Evolutionary conservation across 495 filamentous ascomycete genomes (phyloP).

Genomic region (Entonaema liquescens): DNA sequence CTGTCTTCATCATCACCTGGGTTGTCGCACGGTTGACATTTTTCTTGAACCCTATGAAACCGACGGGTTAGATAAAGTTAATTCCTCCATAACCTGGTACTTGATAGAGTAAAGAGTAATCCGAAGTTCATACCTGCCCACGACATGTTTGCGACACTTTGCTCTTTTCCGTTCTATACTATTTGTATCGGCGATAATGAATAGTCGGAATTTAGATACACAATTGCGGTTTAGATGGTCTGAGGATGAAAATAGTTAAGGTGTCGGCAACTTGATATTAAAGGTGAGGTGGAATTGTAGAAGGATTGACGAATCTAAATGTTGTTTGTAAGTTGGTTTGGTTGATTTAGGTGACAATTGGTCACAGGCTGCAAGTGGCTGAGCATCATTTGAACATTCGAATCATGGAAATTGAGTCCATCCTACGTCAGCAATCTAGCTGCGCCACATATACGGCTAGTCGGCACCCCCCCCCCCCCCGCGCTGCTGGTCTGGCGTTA

Average conservation of each 20-base stretch:
- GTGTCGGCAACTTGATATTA: slow-evolving; percentile 9
- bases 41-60: slow-evolving; percentile 87
- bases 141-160: slow-evolving; percentile 62
- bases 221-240: not conserved
- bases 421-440: slow-evolving; percentile 20
- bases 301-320: slow-evolving; percentile 28
- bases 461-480: not conserved
- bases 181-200: not conserved
- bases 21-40: slow-evolving; percentile 98
- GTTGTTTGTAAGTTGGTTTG: slow-evolving; percentile 20
- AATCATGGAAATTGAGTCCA: not conserved
- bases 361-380: slow-evolving; percentile 19
- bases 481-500: not conserved
- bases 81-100: slow-evolving; percentile 7
- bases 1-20: slow-evolving; percentile 99
- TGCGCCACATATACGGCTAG: slow-evolving; percentile 16
- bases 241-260: not conserved
- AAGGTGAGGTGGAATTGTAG: slow-evolving; percentile 2
- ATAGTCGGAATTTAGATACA: not conserved
- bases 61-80: slow-evolving; percentile 1
- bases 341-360: slow-evolving; percentile 22
- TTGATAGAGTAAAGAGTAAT: slow-evolving; percentile 15
- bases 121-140: slow-evolving; percentile 61
- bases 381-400: slow-evolving; percentile 12
- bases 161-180: slow-evolving; percentile 1